phyloP scores from a whole-genome alignment of 768 basidiomycete species.

The Dendrothele bispora region DNA sequence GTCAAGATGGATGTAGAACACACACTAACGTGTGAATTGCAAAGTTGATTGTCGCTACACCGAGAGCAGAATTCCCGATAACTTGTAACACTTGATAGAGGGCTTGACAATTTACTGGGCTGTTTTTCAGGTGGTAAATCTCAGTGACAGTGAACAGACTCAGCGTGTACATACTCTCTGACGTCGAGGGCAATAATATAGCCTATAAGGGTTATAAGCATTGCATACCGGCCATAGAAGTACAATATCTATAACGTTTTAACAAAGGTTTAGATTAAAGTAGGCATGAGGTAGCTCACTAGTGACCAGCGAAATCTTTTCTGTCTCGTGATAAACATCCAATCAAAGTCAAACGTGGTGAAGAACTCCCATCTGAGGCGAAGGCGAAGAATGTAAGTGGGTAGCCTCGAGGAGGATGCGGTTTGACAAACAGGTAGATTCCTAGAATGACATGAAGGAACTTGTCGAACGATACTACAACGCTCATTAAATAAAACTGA shows the following conservation, averaged over 20 bases:
- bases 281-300: conserved; percentile 19
- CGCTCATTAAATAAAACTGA: too few species aligned
- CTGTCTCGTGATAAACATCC: conserved; percentile 34
- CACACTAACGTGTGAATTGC: too few species aligned
- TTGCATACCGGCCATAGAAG: conserved; percentile 39
- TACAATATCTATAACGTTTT: conserved; percentile 32
- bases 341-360: conserved; percentile 38
- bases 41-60: too few species aligned
- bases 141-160: neutral
- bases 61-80: too few species aligned
- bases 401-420: too few species aligned
- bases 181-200: too few species aligned
- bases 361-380: conserved; percentile 41
- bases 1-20: too few species aligned
- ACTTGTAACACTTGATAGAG: too few species aligned
- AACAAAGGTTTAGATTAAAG: neutral
- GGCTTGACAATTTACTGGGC: conserved; percentile 15
- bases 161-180: conserved; percentile 33
- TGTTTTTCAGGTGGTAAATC: conserved; percentile 11
- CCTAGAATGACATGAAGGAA: too few species aligned
- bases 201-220: conserved; percentile 38
- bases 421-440: too few species aligned
- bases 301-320: conserved; percentile 42
- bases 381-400: too few species aligned
- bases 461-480: too few species aligned